Conservation (phyloP, 805 yeast species). For the Cyberlindnera bimundalis region DNA sequence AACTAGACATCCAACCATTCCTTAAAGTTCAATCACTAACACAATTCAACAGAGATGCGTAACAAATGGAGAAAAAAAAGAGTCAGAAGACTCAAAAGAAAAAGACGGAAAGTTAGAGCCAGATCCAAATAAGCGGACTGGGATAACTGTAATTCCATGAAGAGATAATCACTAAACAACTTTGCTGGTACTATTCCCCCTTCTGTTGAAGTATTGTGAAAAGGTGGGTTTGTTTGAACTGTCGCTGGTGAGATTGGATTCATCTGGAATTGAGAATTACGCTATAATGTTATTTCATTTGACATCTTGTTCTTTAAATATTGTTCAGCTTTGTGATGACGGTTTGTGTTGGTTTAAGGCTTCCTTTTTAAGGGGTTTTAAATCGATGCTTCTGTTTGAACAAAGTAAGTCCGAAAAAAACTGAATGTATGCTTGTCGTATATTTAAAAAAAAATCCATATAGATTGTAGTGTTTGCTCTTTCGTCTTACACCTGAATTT, state of each 20-base stretch:
- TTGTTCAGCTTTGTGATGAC: background rate
- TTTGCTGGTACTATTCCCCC: constrained; percentile 5
- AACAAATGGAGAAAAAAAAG: constrained; percentile 99
- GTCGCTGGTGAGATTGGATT: constrained; percentile 1
- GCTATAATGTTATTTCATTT: constrained; percentile 7
- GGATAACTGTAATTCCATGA: constrained; percentile 13
- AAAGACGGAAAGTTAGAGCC: constrained; percentile 99
- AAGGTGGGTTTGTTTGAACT: constrained; percentile 3
- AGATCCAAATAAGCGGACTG: constrained; percentile 89
- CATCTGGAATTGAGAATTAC: background rate
- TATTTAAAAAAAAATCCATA: constrained; percentile 3
- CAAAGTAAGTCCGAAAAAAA: constrained; percentile 6
- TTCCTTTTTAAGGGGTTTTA: background rate
- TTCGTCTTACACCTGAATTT: too few relatives aligned
- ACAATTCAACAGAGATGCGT: constrained; percentile 56
- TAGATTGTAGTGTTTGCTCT: too few relatives aligned
- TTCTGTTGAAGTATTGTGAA: constrained; percentile 2
- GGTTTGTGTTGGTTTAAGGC: background rate
- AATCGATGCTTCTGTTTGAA: background rate
- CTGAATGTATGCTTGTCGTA: constrained; percentile 9
- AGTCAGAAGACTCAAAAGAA: constrained; percentile 99
- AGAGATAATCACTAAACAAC: background rate
- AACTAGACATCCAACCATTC: too few relatives aligned
- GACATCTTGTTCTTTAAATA: constrained; percentile 8
- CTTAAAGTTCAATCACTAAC: constrained; percentile 14